Evolutionary conservation across 345 rosid species (phyloP).

Genomic region (Acer campestre): DNA sequence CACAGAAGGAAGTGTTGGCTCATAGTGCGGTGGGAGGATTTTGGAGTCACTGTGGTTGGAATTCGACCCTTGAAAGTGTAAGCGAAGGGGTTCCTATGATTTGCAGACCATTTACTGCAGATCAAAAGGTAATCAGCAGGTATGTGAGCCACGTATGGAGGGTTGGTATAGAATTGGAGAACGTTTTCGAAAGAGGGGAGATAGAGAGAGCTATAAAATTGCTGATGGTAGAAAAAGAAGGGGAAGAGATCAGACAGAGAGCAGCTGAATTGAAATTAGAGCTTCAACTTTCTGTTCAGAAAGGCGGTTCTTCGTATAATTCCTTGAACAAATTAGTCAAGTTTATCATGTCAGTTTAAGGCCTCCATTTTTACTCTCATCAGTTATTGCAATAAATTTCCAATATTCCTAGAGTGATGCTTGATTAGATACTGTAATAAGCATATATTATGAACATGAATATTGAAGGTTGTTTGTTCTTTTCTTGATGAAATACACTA

Average conservation of each 20-base stretch:
- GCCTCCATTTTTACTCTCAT: no score
- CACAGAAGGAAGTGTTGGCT: conserved; percentile 12
- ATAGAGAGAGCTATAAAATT: conserved; percentile 34
- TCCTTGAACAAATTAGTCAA: conserved; percentile 30
- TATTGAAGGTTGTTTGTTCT: no score
- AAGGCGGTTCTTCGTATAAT: conserved; percentile 35
- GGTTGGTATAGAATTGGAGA: conserved; percentile 35
- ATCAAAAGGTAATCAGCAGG: conserved; percentile 48
- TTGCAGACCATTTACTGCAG: conserved; percentile 36
- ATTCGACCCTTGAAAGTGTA: conserved; percentile 48
- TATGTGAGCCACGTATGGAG: conserved; percentile 45
- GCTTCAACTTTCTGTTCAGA: conserved; percentile 18
- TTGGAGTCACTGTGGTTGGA: conserved; percentile 53
- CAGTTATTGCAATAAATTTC: background rate
- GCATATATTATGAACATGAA: no score
- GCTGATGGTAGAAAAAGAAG: conserved; percentile 37
- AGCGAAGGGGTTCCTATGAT: conserved; percentile 47
- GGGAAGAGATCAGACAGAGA: conserved; percentile 39
- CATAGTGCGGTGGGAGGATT: conserved; percentile 27
- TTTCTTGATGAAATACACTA: no score
- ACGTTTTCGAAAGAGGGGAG: conserved; percentile 26
- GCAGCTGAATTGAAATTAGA: conserved; percentile 26
- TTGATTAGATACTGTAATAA: no score
- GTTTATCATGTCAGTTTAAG: conserved; percentile 22
- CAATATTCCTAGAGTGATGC: no score